Conservation (phyloP, 2,329 filamentous ascomycete species). For the Pseudogymnoascus sp. region DNA sequence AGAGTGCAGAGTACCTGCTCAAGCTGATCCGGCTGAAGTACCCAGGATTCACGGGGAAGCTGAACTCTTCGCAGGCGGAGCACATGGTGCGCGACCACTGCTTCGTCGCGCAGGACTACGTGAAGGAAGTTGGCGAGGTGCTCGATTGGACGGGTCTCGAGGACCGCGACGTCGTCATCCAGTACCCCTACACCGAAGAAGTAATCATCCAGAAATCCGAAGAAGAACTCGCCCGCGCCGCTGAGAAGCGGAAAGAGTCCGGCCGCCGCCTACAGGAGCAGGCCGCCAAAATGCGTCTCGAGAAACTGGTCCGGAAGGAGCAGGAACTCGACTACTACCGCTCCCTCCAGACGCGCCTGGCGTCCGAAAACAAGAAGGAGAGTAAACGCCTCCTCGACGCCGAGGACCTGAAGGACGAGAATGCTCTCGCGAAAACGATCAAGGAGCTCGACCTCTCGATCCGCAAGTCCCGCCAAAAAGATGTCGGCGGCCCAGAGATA, state of each 20-base stretch:
- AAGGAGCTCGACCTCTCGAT: conserved; percentile 88
- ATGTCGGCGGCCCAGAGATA: conserved; percentile 71
- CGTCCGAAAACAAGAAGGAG: conserved; percentile 82
- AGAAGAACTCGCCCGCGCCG: conserved; percentile 82
- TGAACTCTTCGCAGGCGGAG: conserved; percentile 81
- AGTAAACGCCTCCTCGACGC: conserved; percentile 76
- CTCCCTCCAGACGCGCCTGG: conserved; percentile 65
- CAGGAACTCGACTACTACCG: conserved; percentile 92
- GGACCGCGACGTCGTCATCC: conserved; percentile 79
- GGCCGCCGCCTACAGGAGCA: conserved; percentile 88
- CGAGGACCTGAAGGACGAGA: conserved; percentile 88
- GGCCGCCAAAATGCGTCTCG: conserved; percentile 92
- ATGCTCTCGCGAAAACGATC: conserved; percentile 73
- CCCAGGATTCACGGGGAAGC: conserved; percentile 76
- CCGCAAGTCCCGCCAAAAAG: conserved; percentile 83
- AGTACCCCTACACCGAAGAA: conserved; percentile 91
- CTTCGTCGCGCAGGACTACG: conserved; percentile 80
- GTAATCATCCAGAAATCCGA: conserved; percentile 85
- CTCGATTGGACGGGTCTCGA: conserved; percentile 90
- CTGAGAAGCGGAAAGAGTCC: conserved; percentile 91
- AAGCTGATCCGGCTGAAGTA: conserved; percentile 91
- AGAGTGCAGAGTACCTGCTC: conserved; percentile 82
- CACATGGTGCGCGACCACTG: conserved; percentile 82
- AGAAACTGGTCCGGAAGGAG: conserved; percentile 93
- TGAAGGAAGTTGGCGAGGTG: conserved; percentile 65